phyloP scores from a whole-genome alignment of 805 yeast species.

The Nakazawaea peltata region DNA sequence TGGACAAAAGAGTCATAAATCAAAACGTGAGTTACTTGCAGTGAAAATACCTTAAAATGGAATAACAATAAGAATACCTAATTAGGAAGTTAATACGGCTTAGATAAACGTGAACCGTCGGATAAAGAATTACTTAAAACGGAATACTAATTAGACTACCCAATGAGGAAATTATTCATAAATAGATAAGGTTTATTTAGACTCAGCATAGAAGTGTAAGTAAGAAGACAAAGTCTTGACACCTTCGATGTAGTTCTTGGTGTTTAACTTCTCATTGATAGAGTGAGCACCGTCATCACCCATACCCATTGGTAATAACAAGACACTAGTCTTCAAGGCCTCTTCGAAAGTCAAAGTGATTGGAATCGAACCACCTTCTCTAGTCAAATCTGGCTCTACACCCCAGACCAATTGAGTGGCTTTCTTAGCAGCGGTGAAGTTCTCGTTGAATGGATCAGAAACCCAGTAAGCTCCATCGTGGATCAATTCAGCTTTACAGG shows the following conservation, averaged over 20 bases:
- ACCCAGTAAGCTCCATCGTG: conserved; percentile 98
- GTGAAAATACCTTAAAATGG: too few relatives aligned
- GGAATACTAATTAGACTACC: too few relatives aligned
- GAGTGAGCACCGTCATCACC: conserved; percentile 99
- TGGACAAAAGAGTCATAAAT: too few relatives aligned
- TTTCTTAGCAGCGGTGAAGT: conserved; percentile 87
- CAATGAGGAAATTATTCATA: too few relatives aligned
- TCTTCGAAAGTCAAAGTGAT: conserved; percentile 92
- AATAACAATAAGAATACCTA: too few relatives aligned
- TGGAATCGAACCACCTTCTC: conserved; percentile 99
- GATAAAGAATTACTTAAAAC: too few relatives aligned
- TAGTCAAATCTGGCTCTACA: conserved; percentile 90
- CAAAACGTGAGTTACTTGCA: too few relatives aligned
- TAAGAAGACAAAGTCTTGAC: conserved; percentile 90
- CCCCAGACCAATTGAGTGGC: conserved; percentile 96
- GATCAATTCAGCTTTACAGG: conserved; percentile 59
- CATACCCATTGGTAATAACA: conserved; percentile 94
- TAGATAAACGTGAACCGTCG: too few relatives aligned
- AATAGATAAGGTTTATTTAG: too few relatives aligned
- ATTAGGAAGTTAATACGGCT: too few relatives aligned
- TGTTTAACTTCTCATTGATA: conserved; percentile 88
- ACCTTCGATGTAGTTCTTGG: conserved; percentile 87
- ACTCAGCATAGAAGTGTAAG: conserved; percentile 65
- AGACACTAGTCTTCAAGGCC: conserved; percentile 74
- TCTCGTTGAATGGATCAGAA: conserved; percentile 85